Evolutionary conservation across 2,329 filamentous ascomycete genomes (phyloP), one percentile per base, ranked within the genome.

Genomic region (Rasamsonia emersonii): DNA sequence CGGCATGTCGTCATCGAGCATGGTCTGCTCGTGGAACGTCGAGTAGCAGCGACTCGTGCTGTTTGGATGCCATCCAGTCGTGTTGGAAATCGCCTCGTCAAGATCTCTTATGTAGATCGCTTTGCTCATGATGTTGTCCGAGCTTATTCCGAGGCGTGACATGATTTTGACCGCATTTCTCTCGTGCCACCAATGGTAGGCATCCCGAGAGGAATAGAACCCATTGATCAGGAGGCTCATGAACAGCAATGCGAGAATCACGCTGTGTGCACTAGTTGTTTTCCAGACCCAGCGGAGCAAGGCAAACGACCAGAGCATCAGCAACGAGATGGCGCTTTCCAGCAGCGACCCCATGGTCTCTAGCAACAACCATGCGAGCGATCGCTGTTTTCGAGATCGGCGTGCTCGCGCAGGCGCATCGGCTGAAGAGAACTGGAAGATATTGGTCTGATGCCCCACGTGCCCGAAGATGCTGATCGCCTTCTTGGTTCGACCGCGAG

Each of bases 51-150:
- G 49, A 37, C 53, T 58, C 11, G 54, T 30, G 29, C 51, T 53
- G 25, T 51, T 50, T 19, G 47, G 48, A 10, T 30, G 26, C 21
- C 45, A 49, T 43, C 47, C 53, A 19, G 47, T 57, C 13, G 45
- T 42, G 32, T 54, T 55, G 13, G 62, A 50, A 31, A 74, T 62
- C 10, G 73, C 76, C 40, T 82, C 75, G 37, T 86, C 79, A 30
- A 96, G 67, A 54, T 96, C 89, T 31, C 70, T 70, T 35, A 95
- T 61, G 53, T 91, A 94, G 16, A 98, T 76, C 6, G 84, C 77
- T 56, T 81, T 86, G 59, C 81, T 83, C 83, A 95, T 89, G 40
- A 81, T 73, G 13, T 71, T 59, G 44, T 93, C 82, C 5, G 88
- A 85, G 3, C 74, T 72, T 5, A 96, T 77, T 7, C 89, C 89